Conservation (phyloP, 768 basidiomycete species). For the Suillus hirtellus region DNA sequence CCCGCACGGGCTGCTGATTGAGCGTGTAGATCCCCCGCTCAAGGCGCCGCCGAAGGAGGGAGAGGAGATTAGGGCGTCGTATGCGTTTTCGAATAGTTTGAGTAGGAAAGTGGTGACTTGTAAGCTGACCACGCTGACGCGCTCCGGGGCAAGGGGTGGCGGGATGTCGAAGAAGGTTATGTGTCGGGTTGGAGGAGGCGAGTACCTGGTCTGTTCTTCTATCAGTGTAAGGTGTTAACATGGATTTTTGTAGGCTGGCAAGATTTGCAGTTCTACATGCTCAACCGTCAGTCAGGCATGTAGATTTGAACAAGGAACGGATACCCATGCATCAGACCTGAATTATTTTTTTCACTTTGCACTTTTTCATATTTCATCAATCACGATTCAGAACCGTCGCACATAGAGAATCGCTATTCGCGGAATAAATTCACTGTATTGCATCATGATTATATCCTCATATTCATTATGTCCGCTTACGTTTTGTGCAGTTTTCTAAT, state of each 20-base stretch:
- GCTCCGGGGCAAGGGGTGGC: conserved; percentile 48
- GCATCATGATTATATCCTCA: conserved; percentile 9
- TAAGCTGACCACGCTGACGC: conserved; percentile 74
- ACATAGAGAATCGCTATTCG: background rate
- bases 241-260: conserved; percentile 61
- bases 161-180: conserved; percentile 79
- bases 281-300: conserved; percentile 74
- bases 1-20: conserved; percentile 73
- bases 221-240: background rate
- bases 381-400: background rate
- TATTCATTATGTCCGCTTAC: background rate
- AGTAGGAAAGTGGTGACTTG: conserved; percentile 77
- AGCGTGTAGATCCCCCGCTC: conserved; percentile 80
- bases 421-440: conserved; percentile 8
- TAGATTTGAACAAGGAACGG: conserved; percentile 22
- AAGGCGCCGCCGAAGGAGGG: conserved; percentile 64
- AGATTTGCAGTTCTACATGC: conserved; percentile 72
- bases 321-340: conserved; percentile 7
- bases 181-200: conserved; percentile 87
- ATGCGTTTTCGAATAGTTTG: conserved; percentile 74
- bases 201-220: conserved; percentile 27
- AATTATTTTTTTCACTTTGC: conserved; percentile 9
- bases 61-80: conserved; percentile 82
- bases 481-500: conserved; percentile 6
- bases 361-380: background rate